phyloP scores from a whole-genome alignment of 2,329 filamentous ascomycete genomes.

The Diaporthe helianthi region DNA sequence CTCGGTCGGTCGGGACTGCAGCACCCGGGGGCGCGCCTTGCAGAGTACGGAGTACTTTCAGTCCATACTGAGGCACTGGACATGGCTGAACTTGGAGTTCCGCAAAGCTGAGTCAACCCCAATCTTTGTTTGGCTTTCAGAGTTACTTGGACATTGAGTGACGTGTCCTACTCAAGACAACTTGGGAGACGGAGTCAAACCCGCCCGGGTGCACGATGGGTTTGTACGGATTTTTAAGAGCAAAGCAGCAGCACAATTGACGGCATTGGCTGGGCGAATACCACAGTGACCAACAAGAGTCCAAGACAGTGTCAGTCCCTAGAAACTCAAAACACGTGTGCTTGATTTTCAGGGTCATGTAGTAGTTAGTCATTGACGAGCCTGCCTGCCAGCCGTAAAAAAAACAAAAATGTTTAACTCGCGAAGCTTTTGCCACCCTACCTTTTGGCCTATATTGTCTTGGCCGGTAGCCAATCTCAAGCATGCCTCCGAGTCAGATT shows the following conservation, averaged over 20 bases:
- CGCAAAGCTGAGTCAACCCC: not conserved
- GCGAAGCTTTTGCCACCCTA: conserved; percentile 21
- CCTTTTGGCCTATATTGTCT: conserved; percentile 13
- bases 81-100: not conserved
- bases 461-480: conserved; percentile 24
- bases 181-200: too few relatives aligned
- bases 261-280: not conserved
- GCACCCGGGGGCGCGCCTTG: not conserved
- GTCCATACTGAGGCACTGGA: not conserved
- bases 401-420: conserved; percentile 7
- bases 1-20: not conserved
- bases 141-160: not conserved
- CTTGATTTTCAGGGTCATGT: not conserved
- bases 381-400: not conserved
- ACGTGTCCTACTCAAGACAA: not conserved
- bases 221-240: not conserved
- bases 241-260: not conserved
- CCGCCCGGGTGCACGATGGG: not conserved
- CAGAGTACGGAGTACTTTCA: not conserved
- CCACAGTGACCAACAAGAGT: not conserved
- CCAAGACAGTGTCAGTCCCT: too few relatives aligned
- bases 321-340: not conserved
- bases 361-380: not conserved
- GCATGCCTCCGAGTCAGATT: conserved; percentile 22
- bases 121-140: not conserved